phyloP scores from a whole-genome alignment of 768 basidiomycete species.

The Mycena sanguinolenta region DNA sequence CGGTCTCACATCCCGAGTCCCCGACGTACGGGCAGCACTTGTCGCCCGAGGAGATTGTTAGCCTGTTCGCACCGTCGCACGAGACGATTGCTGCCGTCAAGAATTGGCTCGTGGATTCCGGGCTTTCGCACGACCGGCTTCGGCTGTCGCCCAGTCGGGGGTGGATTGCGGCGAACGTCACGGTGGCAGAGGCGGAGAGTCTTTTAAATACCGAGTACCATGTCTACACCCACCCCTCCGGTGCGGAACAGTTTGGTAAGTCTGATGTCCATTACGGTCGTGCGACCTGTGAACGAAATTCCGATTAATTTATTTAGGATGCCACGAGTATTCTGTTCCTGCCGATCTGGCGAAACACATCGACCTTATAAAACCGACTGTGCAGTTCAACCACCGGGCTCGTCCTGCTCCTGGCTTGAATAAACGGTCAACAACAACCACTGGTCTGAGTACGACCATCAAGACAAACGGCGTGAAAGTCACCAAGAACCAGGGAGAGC shows the following conservation, averaged over 20 bases:
- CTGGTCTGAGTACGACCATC: slow-evolving; percentile 23
- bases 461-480: slow-evolving; percentile 34
- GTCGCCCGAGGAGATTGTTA: slow-evolving; percentile 53
- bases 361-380: slow-evolving; percentile 60
- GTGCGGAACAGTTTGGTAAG: slow-evolving; percentile 54
- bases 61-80: slow-evolving; percentile 57
- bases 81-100: slow-evolving; percentile 54
- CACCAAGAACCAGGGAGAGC: background rate
- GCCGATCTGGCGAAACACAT: slow-evolving; percentile 52
- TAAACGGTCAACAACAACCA: background rate
- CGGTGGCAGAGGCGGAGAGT: slow-evolving; percentile 57
- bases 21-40: slow-evolving; percentile 62
- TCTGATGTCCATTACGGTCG: slow-evolving; percentile 17
- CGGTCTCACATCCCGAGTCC: slow-evolving; percentile 60
- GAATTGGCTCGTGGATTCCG: slow-evolving; percentile 54
- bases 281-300: background rate
- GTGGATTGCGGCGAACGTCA: slow-evolving; percentile 58
- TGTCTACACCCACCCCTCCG: slow-evolving; percentile 55
- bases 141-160: slow-evolving; percentile 47
- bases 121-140: slow-evolving; percentile 52
- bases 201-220: slow-evolving; percentile 58
- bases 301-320: slow-evolving; percentile 43
- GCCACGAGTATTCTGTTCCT: slow-evolving; percentile 57
- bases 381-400: slow-evolving; percentile 52
- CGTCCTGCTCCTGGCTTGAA: slow-evolving; percentile 33